phyloP scores from a whole-genome alignment of 495 filamentous ascomycete species.

The Jackrogersella minutella region DNA sequence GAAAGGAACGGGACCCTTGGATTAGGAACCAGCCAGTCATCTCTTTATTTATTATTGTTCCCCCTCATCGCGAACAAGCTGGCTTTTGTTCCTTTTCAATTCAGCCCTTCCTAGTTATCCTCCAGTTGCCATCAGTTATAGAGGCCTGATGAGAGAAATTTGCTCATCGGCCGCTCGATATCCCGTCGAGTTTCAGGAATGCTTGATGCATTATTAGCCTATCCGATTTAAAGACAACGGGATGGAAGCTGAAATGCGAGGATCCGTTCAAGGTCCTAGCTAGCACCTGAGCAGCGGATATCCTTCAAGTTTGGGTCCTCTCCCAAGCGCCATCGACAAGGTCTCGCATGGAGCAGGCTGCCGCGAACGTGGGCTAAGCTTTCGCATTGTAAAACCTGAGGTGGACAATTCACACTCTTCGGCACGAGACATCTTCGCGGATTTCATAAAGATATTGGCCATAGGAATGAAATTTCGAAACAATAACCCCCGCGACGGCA shows the following conservation, averaged over 20 bases:
- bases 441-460: neutral
- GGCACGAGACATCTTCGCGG: neutral
- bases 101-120: neutral
- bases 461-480: neutral
- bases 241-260: neutral
- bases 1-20: conserved; percentile 4
- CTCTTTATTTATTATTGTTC: neutral
- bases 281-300: neutral
- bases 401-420: neutral
- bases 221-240: neutral
- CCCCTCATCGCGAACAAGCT: neutral
- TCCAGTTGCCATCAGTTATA: neutral
- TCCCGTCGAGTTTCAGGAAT: neutral
- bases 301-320: neutral
- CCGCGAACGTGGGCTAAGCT: neutral
- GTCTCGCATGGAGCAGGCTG: neutral
- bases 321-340: neutral
- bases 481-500: neutral
- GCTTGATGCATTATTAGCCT: neutral
- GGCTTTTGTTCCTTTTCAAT: neutral
- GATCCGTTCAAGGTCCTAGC: neutral
- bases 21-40: conserved; percentile 10
- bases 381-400: neutral
- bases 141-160: neutral
- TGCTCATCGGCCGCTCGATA: neutral